Evolutionary conservation across 139 green algal genomes (phyloP), one percentile per base, ranked within the genome.

Genomic region (Ettlia oleoabundans): DNA sequence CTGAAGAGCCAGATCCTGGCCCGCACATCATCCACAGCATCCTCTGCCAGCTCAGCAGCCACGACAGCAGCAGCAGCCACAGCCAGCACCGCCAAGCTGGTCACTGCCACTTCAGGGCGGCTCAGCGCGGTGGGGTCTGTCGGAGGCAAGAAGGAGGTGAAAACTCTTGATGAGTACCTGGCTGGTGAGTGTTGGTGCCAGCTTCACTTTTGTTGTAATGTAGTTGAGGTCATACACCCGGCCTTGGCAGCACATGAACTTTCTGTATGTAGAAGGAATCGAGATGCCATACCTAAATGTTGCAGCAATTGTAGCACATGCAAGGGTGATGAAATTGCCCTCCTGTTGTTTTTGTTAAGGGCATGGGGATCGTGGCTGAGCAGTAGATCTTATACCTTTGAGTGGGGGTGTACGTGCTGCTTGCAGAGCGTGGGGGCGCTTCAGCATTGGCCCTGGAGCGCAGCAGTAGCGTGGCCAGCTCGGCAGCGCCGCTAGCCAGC

Each of bases 141-240:
- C 18, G 38, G 71, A n/a, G 73, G 73, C 73, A 82, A 75, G 62
- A 70, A 58, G 75, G 65, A 84, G 68, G 68, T 84, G 38, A 84
- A 84, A 53, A 84, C 79, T 24, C n/a, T 84, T 37, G 79, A 84
- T 13, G 79, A 84, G 79, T 84, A 78, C 38, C 52, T 79, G 28
- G 79, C 79, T 51, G 79, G 72, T 66, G 55, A 61, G 52, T 5
- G 52, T 15, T 13, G 47, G 1, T 22, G 40, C n/a, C 10, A 15
- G 47, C n/a, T n/a, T 10, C 47, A 15, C 47, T 10, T 58, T 15
- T 58, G 47, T 24, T 10, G 47, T 15, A 58, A 15, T n/a, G n/a
- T n/a, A n/a, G n/a, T n/a, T n/a, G n/a, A n/a, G n/a, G n/a, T n/a
- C n/a, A n/a, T n/a, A n/a, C n/a, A n/a, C n/a, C n/a, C n/a, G n/a